Base-by-base conservation (phyloP, 306 rosid genomes). In the Geum urbanum region DNA sequence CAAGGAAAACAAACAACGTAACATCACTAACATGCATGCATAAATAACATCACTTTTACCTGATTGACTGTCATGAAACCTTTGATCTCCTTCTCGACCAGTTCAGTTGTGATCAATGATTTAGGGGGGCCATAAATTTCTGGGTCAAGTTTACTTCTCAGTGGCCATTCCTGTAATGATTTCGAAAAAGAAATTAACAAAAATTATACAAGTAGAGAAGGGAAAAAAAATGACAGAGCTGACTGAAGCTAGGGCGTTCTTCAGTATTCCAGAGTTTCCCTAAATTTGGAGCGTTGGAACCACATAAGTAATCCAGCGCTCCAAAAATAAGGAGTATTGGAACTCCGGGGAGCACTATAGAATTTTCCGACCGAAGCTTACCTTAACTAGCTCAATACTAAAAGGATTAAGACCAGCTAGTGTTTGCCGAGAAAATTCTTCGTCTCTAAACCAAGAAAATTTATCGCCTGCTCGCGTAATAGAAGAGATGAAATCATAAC, bases 351-450 rank as follows among this genome's bases (percentile, higher is more conserved):
- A n/a, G n/a, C n/a, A n/a, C n/a, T n/a, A n/a, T n/a, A n/a, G n/a
- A n/a, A n/a, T n/a, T n/a, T n/a, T n/a, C n/a, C n/a, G n/a, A n/a
- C n/a, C n/a, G 9, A 41, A 10, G 7, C 61, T 15, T 74, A 80
- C 87, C 82, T 72, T 72, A 43, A 84, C 72, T 61, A 84, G 72
- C 14, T 59, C 72, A 9, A 80, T 71, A 65, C 72, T 49, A 15
- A 27, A 77, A 9, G 87, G 87, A 35, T 83, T 80, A 24, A 80
- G 80, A 24, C 87, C 87, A 14, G 87, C 74, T 43, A 83, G 78
- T 43, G 87, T 83, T 37, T 83, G 84, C 71, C 84, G 56, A 16
- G 82, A 81, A 74, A 83, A 83, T 58, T 83, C n/a, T n/a, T n/a
- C n/a, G n/a, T n/a, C n/a, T n/a, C n/a, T n/a, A n/a, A n/a, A n/a